These are phyloP conservation scores for Pichia inconspicua DNA, from an alignment of 1,139 yeast genomes.

Conservation along the genomic window DNA sequence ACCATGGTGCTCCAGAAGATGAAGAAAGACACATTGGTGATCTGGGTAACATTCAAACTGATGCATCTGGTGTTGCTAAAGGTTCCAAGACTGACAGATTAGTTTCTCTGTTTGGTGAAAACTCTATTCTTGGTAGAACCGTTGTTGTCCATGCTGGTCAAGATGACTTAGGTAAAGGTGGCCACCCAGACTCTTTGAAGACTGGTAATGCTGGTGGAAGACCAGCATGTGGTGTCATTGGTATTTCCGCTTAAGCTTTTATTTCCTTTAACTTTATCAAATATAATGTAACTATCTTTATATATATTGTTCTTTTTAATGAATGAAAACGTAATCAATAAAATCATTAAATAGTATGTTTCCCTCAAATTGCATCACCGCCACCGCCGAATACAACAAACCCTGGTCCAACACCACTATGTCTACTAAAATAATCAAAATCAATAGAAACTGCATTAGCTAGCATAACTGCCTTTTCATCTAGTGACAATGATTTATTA, in stretches of 20 bases:
- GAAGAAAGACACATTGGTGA: constrained; percentile 94
- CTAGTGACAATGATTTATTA: constrained; percentile 44
- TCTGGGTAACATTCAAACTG: constrained; percentile 88
- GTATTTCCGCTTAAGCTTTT: constrained; percentile 42
- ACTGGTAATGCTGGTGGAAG: constrained; percentile 99
- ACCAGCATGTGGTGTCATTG: constrained; percentile 99
- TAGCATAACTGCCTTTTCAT: constrained; percentile 76
- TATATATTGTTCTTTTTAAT: not conserved
- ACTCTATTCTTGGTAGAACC: constrained; percentile 89
- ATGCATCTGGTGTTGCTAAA: constrained; percentile 79
- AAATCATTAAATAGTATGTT: not conserved
- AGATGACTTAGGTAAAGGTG: constrained; percentile 97
- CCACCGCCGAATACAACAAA: constrained; percentile 30
- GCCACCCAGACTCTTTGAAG: constrained; percentile 84
- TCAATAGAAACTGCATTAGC: constrained; percentile 89
- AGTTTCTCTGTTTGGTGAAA: constrained; percentile 73
- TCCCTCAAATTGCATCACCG: constrained; percentile 9
- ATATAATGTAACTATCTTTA: not conserved
- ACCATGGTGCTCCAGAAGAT: constrained; percentile 93
- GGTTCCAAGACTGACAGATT: constrained; percentile 74
- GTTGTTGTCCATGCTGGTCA: constrained; percentile 92
- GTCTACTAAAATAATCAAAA: constrained; percentile 90
- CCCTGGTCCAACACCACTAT: constrained; percentile 45
- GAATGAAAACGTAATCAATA: not conserved
- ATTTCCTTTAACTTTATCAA: too few species aligned